These are phyloP conservation scores for Stipa capillata DNA, from an alignment of 176 grass and related monocot species.

Conservation along the genomic window DNA sequence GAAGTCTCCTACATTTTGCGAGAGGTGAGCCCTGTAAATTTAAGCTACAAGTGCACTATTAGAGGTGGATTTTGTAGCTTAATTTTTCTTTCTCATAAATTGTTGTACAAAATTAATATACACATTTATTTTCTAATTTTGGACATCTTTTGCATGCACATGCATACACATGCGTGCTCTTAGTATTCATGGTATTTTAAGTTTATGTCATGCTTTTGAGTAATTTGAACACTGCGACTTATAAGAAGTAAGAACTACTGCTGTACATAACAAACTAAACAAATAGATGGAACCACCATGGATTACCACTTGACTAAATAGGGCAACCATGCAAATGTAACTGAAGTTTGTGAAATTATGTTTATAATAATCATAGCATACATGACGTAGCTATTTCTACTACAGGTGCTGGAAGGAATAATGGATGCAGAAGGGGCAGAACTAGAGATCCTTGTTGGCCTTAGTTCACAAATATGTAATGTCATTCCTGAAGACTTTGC, in stretches of 20 bases:
- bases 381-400: neutral
- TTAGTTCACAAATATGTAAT: neutral
- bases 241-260: too few relatives aligned
- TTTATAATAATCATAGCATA: too few relatives aligned
- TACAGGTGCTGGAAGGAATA: conserved; percentile 8
- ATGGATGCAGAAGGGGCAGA: neutral
- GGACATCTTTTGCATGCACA: too few relatives aligned
- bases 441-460: neutral
- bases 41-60: neutral
- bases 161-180: too few relatives aligned
- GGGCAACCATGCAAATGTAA: too few relatives aligned
- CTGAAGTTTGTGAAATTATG: neutral
- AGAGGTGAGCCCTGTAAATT: neutral
- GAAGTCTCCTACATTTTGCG: neutral
- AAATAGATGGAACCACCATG: too few relatives aligned
- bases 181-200: too few relatives aligned
- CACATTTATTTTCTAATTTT: neutral
- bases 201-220: too few relatives aligned
- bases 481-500: neutral
- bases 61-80: neutral
- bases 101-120: neutral
- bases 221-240: too few relatives aligned
- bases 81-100: neutral
- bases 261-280: too few relatives aligned
- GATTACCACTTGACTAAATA: neutral